A percentile compares a stretch with the other conserved stretches of the same genome.
These are phyloP conservation scores for Tremella mesenterica DNA, from an alignment of 768 basidiomycete species.

Conservation along the genomic window DNA sequence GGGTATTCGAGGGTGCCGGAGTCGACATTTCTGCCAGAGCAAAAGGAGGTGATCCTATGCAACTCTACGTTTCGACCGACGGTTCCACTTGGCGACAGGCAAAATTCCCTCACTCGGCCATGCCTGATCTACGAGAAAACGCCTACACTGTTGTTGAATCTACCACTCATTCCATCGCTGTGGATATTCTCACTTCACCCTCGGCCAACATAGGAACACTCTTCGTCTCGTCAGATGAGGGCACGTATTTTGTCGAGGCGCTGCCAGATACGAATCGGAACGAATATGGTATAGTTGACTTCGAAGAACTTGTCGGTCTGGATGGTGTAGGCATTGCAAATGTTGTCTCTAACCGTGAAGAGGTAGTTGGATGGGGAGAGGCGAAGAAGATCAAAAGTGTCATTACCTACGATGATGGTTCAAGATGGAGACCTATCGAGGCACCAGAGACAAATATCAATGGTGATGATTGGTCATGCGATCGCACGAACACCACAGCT, in stretches of 20 bases:
- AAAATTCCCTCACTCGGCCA: constrained; percentile 68
- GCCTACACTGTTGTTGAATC: constrained; percentile 94
- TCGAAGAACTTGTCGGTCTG: constrained; percentile 54
- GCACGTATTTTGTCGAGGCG: constrained; percentile 86
- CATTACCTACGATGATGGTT: constrained; percentile 86
- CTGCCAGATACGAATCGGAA: constrained; percentile 90
- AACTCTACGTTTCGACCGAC: constrained; percentile 75
- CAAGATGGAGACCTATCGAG: constrained; percentile 64
- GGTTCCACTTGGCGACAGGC: constrained; percentile 77
- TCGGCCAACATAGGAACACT: constrained; percentile 67
- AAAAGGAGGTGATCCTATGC: constrained; percentile 39
- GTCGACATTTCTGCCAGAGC: constrained; percentile 10
- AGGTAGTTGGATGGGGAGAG: constrained; percentile 64
- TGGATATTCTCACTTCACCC: constrained; percentile 72
- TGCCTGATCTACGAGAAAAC: constrained; percentile 41
- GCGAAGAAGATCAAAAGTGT: constrained; percentile 65
- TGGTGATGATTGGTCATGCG: constrained; percentile 58
- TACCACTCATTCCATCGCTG: constrained; percentile 82
- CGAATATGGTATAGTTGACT: constrained; percentile 79
- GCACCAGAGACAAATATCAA: constrained; percentile 57
- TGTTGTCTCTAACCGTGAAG: constrained; percentile 69
- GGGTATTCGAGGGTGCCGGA: constrained; percentile 54
- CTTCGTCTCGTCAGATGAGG: constrained; percentile 92
- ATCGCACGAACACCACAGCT: constrained; percentile 48
- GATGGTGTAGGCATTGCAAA: constrained; percentile 83